These are phyloP conservation scores for Trichoderma pleuroti DNA, from an alignment of 2,329 filamentous ascomycete genomes.

Conservation along the genomic window DNA sequence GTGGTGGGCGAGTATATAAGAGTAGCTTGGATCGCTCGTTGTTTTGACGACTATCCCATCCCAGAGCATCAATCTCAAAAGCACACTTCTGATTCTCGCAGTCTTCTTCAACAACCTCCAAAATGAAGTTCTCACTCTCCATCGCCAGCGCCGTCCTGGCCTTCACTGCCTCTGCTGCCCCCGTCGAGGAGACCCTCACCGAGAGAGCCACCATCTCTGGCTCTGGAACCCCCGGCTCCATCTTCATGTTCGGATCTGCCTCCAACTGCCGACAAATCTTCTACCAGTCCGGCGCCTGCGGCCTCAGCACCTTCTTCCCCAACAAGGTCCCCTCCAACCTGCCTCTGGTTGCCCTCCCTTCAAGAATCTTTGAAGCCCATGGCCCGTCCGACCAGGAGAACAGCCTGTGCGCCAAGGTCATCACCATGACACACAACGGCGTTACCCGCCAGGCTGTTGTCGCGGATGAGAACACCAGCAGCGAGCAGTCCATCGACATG, in stretches of 20 bases:
- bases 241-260: conserved; percentile 18
- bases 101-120: background rate
- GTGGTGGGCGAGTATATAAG: background rate
- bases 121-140: conserved; percentile 17
- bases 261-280: conserved; percentile 15
- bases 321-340: conserved; percentile 11
- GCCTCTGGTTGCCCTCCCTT: conserved; percentile 18
- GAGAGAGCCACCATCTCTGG: conserved; percentile 3
- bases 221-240: conserved; percentile 16
- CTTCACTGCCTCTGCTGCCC: conserved; percentile 13
- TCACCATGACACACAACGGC: conserved; percentile 20
- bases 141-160: conserved; percentile 4
- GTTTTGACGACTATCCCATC: background rate
- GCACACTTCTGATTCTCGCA: background rate
- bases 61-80: background rate
- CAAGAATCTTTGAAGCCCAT: conserved; percentile 1
- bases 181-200: background rate
- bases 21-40: background rate
- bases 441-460: conserved; percentile 18
- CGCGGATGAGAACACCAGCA: conserved; percentile 18
- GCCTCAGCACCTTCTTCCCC: conserved; percentile 21
- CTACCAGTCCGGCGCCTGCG: conserved; percentile 19
- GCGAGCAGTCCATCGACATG: conserved; percentile 21
- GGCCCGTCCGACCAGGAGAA: conserved; percentile 13
- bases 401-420: conserved; percentile 21